Percentiles rank a stretch among this genome's conserved stretches.
Conservation (phyloP, 2,329 filamentous ascomycete species). For the Zymoseptoria pseudotritici region DNA sequence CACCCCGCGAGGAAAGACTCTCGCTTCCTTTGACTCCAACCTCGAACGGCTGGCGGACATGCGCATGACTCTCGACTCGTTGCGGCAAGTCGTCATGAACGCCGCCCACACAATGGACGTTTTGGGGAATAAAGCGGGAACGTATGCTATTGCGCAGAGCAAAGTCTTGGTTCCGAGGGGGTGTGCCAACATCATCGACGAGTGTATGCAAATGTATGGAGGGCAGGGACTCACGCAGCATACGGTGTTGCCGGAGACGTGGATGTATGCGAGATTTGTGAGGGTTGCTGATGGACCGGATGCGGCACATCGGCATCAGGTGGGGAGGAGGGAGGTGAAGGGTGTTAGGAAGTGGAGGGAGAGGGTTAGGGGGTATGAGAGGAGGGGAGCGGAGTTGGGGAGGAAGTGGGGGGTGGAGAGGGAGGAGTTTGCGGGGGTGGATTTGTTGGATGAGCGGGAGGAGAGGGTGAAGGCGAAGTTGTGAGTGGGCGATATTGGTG, state of each 20-base stretch:
- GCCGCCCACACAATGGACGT: conserved; percentile 90
- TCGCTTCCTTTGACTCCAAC: no score
- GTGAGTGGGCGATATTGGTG: no score
- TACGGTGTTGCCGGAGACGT: conserved; percentile 66
- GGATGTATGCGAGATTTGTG: conserved; percentile 25
- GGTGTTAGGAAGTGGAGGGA: conserved; percentile 59
- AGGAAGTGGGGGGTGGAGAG: no score
- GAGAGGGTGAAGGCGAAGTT: no score
- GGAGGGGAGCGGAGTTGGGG: conserved; percentile 12
- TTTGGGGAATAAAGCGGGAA: conserved; percentile 72
- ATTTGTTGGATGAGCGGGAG: no score
- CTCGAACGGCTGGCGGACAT: no score
- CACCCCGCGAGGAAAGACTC: no score
- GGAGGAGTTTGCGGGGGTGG: no score
- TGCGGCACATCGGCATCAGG: conserved; percentile 73
- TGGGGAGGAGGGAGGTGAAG: no score
- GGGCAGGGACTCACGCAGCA: conserved; percentile 87
- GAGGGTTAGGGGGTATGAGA: conserved; percentile 55
- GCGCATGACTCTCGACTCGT: no score
- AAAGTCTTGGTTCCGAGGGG: conserved; percentile 82
- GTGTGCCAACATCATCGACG: conserved; percentile 80
- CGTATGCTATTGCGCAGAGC: conserved; percentile 86
- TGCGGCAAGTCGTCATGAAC: conserved; percentile 77
- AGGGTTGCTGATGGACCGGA: conserved; percentile 67
- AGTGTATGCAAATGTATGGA: conserved; percentile 84